Conservation (phyloP, 192 early-diverging fungal species). For the Podila horticola region DNA sequence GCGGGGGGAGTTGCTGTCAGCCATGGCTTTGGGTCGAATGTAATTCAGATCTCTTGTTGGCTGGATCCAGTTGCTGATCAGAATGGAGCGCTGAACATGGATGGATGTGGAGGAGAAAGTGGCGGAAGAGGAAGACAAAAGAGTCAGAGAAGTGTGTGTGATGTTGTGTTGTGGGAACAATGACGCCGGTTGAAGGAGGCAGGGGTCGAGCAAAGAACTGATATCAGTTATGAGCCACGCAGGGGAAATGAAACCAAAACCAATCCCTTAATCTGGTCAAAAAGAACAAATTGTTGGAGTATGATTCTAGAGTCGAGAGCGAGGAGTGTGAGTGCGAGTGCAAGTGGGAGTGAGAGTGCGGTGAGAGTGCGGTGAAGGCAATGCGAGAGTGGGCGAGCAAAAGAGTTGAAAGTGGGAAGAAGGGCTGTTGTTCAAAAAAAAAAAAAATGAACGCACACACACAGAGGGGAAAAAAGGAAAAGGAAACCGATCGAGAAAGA, state of each 20-base stretch:
- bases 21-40: too few relatives aligned
- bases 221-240: not conserved
- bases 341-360: not conserved
- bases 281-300: too few relatives aligned
- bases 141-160: too few relatives aligned
- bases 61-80: too few relatives aligned
- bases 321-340: not conserved
- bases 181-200: not conserved
- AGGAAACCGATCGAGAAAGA: not conserved
- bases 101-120: not conserved
- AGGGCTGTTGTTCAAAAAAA: too few relatives aligned
- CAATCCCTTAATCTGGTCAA: too few relatives aligned
- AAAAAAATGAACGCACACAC: too few relatives aligned
- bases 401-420: not conserved
- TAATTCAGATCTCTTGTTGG: too few relatives aligned
- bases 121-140: slow-evolving; percentile 12
- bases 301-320: not conserved
- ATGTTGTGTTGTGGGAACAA: too few relatives aligned
- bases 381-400: not conserved
- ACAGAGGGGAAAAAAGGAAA: slow-evolving; percentile 5
- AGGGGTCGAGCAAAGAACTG: not conserved
- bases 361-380: not conserved
- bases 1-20: too few relatives aligned
- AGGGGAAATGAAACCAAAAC: too few relatives aligned
- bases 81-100: too few relatives aligned